Evolutionary conservation across 2,329 filamentous ascomycete genomes (phyloP).

Genomic region (Paraconiothyrium sp.): DNA sequence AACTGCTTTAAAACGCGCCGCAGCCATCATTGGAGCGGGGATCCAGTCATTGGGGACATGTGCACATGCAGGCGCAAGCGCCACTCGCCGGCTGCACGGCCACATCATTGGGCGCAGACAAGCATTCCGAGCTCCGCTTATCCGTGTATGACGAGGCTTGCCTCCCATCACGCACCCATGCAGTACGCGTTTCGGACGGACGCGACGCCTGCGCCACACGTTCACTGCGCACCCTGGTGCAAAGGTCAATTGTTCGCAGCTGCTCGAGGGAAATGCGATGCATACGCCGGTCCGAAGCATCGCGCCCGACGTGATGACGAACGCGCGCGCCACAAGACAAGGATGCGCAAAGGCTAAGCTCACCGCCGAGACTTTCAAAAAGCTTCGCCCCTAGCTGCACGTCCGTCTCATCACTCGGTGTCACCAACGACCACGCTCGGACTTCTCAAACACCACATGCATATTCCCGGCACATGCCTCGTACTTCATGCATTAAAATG

Average conservation of each 20-base stretch:
- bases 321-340: conserved; percentile 8
- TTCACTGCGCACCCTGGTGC: neutral
- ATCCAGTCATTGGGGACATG: conserved; percentile 3
- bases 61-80: conserved; percentile 7
- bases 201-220: neutral
- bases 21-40: conserved; percentile 1
- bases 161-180: neutral
- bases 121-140: conserved; percentile 15
- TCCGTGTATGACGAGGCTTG: conserved; percentile 18
- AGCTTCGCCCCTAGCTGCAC: conserved; percentile 23
- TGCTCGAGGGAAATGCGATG: neutral
- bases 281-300: neutral
- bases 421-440: neutral
- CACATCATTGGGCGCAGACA: conserved; percentile 23
- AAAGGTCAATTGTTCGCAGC: neutral
- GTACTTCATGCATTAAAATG: conserved; percentile 27
- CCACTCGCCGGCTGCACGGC: conserved; percentile 11
- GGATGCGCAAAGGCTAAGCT: conserved; percentile 23
- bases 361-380: conserved; percentile 19
- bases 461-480: conserved; percentile 7
- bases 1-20: neutral
- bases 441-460: neutral
- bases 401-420: conserved; percentile 16
- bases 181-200: neutral
- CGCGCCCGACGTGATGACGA: neutral